Evolutionary conservation across 768 basidiomycete species (phyloP).

Genomic region (Arthromyces matolae): DNA sequence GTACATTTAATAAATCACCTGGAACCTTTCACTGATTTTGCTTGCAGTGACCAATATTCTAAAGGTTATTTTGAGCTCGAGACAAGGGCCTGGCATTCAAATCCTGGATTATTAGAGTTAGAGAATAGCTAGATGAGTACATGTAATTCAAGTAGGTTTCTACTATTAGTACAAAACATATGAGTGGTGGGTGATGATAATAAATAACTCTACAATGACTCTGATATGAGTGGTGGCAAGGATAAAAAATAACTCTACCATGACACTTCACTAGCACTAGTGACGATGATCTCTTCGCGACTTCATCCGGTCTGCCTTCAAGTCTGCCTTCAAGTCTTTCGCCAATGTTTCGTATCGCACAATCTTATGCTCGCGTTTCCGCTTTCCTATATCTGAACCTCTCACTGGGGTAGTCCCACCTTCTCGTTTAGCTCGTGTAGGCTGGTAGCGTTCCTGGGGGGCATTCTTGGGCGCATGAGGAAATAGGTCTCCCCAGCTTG

Average conservation of each 20-base stretch:
- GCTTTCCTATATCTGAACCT: constrained; percentile 57
- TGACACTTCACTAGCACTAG: constrained; percentile 1
- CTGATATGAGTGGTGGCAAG: constrained; percentile 1
- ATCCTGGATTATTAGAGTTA: constrained; percentile 64
- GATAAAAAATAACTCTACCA: background rate
- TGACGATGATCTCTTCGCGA: constrained; percentile 24
- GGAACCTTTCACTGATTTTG: constrained; percentile 7
- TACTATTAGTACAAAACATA: constrained; percentile 7
- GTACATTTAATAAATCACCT: constrained; percentile 15
- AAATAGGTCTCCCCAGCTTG: constrained; percentile 92
- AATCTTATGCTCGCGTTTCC: constrained; percentile 25
- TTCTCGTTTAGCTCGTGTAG: constrained; percentile 27
- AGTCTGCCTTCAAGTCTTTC: constrained; percentile 38
- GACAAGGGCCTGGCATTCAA: constrained; percentile 85
- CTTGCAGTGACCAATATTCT: constrained; percentile 65
- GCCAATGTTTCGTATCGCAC: constrained; percentile 36
- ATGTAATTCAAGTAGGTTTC: constrained; percentile 1
- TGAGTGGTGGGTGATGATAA: constrained; percentile 7
- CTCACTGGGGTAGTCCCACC: constrained; percentile 24
- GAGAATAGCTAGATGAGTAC: constrained; percentile 15
- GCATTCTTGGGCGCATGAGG: constrained; percentile 83
- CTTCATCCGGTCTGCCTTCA: constrained; percentile 33
- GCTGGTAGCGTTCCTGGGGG: constrained; percentile 60
- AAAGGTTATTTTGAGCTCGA: constrained; percentile 82
- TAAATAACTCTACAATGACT: background rate